A percentile compares a stretch with the other conserved stretches of the same genome.
These are phyloP conservation scores for Piper longum DNA, from an alignment of 164 flowering plant species.

Conservation along the genomic window DNA sequence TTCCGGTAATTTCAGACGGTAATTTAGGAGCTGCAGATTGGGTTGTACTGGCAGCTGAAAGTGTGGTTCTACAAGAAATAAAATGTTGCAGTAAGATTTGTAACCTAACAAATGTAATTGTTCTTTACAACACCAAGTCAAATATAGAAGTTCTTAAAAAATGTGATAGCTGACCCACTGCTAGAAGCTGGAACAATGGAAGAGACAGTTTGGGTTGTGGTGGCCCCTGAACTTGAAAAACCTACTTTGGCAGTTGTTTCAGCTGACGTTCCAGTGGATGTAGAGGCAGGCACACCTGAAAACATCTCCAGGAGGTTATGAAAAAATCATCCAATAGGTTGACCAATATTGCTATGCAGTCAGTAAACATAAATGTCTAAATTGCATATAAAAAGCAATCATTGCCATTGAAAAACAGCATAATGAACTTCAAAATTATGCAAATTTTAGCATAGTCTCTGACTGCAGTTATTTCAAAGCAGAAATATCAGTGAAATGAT, in stretches of 20 bases:
- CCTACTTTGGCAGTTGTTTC: constrained; percentile 13
- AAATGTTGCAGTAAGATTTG: background rate
- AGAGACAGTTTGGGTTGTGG: constrained; percentile 43
- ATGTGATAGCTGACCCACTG: constrained; percentile 45
- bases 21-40: constrained; percentile 52
- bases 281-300: constrained; percentile 32
- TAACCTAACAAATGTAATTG: background rate
- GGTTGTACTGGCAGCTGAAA: constrained; percentile 32
- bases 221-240: constrained; percentile 23
- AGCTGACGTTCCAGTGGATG: constrained; percentile 30
- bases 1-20: constrained; percentile 94
- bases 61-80: constrained; percentile 27
- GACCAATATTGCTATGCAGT: too few relatives aligned
- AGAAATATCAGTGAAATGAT: too few relatives aligned
- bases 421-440: too few relatives aligned
- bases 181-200: constrained; percentile 45
- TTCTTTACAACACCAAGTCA: background rate
- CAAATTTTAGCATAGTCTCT: too few relatives aligned
- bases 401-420: too few relatives aligned
- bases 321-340: too few relatives aligned
- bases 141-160: background rate
- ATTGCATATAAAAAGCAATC: too few relatives aligned
- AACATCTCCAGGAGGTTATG: background rate
- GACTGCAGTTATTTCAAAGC: too few relatives aligned
- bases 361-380: too few relatives aligned